These are phyloP conservation scores for Neurospora intermedia DNA, from an alignment of 495 filamentous ascomycete genomes.

Conservation along the genomic window DNA sequence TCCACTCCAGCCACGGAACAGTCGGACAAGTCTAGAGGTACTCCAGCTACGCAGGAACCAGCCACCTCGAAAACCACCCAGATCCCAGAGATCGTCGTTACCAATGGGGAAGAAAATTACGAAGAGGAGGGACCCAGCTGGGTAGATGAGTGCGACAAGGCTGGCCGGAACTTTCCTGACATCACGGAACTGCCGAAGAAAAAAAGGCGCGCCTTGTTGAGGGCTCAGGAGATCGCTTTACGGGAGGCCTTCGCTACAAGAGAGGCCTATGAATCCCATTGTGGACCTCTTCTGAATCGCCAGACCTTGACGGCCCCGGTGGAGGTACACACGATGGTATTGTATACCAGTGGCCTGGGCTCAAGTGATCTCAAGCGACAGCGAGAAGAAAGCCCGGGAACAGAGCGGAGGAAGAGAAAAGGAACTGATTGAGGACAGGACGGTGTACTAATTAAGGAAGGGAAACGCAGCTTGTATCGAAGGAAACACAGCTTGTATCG, in stretches of 20 bases:
- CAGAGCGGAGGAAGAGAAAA: no score
- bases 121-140: neutral
- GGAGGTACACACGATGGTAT: neutral
- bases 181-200: fast-evolving
- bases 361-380: neutral
- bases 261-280: neutral
- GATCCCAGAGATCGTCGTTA: neutral
- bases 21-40: neutral
- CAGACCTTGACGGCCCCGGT: neutral
- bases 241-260: neutral
- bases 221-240: neutral
- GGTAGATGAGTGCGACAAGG: neutral
- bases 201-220: neutral
- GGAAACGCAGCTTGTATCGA: no score
- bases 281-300: no score
- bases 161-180: neutral
- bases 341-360: neutral
- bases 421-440: neutral
- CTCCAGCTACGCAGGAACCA: neutral
- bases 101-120: neutral
- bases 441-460: neutral
- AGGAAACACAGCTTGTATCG: neutral
- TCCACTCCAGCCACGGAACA: no score
- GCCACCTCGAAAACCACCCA: neutral
- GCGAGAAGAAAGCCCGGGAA: neutral